phyloP scores from a whole-genome alignment of 1,139 yeast genomes.

The Meyerozyma guilliermondii region DNA sequence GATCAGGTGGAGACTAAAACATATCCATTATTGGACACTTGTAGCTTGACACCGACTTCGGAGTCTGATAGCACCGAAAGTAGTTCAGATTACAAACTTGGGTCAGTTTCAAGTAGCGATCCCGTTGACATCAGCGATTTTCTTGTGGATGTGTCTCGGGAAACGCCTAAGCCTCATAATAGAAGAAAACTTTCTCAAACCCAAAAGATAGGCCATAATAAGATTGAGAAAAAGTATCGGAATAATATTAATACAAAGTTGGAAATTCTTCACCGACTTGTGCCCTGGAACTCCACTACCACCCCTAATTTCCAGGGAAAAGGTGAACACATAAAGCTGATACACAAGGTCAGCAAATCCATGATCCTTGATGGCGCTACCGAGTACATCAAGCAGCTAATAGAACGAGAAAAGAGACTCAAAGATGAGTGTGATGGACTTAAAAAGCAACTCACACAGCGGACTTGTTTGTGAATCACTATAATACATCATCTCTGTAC shows the following conservation, averaged over 20 bases:
- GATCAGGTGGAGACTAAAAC: not conserved
- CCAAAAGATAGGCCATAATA: conserved; percentile 69
- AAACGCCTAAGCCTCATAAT: not conserved
- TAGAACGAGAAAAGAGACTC: conserved; percentile 37
- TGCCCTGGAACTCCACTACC: conserved; percentile 44
- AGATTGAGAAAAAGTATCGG: conserved; percentile 65
- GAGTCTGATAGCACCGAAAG: not conserved
- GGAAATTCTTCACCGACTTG: conserved; percentile 57
- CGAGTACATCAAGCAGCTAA: conserved; percentile 49
- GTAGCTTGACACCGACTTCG: not conserved
- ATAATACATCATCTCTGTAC: not conserved
- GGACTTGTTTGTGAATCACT: not conserved
- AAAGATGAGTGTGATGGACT: conserved; percentile 19
- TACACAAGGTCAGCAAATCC: conserved; percentile 46
- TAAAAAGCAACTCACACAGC: conserved; percentile 6
- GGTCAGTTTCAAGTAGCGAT: not conserved
- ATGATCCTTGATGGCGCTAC: conserved; percentile 65
- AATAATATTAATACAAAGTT: conserved; percentile 70
- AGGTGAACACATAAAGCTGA: conserved; percentile 55
- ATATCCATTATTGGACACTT: not conserved
- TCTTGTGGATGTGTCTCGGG: not conserved
- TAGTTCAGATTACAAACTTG: not conserved
- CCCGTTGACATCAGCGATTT: not conserved
- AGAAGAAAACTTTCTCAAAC: conserved; percentile 54
- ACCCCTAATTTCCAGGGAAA: conserved; percentile 38